These are phyloP conservation scores for Diplodia seriata DNA, from an alignment of 2,329 filamentous ascomycete genomes.

Conservation along the genomic window DNA sequence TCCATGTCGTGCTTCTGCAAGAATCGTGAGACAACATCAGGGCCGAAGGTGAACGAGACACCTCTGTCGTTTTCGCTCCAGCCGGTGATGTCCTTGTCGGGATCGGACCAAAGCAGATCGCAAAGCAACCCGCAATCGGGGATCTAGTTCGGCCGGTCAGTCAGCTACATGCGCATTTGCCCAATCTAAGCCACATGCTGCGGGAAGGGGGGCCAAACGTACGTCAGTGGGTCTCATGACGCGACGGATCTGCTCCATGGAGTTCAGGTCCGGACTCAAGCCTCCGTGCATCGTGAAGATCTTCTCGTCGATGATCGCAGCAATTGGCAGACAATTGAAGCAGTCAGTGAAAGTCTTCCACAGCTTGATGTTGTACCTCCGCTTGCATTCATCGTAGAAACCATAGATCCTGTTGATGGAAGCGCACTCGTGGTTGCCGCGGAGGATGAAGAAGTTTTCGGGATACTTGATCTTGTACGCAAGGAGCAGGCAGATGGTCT, in stretches of 20 bases:
- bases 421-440: slow-evolving; percentile 98
- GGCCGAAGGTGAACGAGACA: slow-evolving; percentile 98
- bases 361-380: slow-evolving; percentile 98
- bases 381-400: slow-evolving; percentile 99
- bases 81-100: slow-evolving; percentile 98
- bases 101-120: slow-evolving; percentile 98
- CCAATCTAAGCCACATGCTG: neutral
- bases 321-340: slow-evolving; percentile 98
- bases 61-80: slow-evolving; percentile 99
- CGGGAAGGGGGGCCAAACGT: slow-evolving; percentile 55
- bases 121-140: slow-evolving; percentile 97
- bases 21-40: slow-evolving; percentile 96
- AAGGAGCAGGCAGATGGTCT: slow-evolving; percentile 95
- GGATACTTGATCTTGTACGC: slow-evolving; percentile 99
- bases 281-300: slow-evolving; percentile 99
- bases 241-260: slow-evolving; percentile 99
- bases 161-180: slow-evolving; percentile 36
- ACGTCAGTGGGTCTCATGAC: slow-evolving; percentile 99
- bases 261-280: slow-evolving; percentile 95
- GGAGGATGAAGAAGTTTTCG: slow-evolving; percentile 99
- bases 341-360: slow-evolving; percentile 99
- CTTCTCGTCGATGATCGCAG: slow-evolving; percentile 99
- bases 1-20: slow-evolving; percentile 99
- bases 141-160: slow-evolving; percentile 71
- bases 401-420: slow-evolving; percentile 99